Conservation (phyloP, 1,284 basidiomycete species). For the Cystobasidium slooffiae region DNA sequence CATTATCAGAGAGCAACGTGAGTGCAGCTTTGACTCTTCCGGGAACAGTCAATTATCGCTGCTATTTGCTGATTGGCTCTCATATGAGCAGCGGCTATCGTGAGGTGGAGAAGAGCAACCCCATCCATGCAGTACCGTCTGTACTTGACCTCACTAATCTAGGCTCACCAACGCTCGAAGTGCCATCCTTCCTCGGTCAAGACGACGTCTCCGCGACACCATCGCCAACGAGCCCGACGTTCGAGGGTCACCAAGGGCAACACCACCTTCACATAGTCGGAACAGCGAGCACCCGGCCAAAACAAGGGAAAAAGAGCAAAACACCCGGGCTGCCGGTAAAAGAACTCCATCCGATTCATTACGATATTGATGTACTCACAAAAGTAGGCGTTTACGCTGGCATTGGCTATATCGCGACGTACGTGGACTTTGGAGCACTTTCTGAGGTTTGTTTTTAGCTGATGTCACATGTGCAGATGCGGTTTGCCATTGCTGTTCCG, state of each 20-base stretch:
- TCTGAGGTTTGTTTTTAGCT: neutral
- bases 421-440: neutral
- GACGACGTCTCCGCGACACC: neutral
- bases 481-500: constrained; percentile 2
- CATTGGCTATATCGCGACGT: constrained; percentile 63
- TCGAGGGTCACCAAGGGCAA: neutral
- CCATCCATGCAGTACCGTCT: constrained; percentile 75
- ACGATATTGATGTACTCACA: constrained; percentile 86
- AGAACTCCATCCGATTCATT: constrained; percentile 63
- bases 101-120: constrained; percentile 65
- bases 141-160: constrained; percentile 73
- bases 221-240: neutral
- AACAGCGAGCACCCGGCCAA: neutral
- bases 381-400: constrained; percentile 90
- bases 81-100: constrained; percentile 64
- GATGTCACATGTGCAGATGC: neutral
- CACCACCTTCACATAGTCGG: constrained; percentile 5
- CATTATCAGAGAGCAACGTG: constrained; percentile 73
- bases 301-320: neutral
- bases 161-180: constrained; percentile 38
- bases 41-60: neutral
- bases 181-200: neutral
- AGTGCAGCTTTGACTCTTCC: too few relatives aligned
- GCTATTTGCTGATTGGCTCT: constrained; percentile 13
- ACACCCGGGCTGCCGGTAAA: constrained; percentile 4